A percentile compares a stretch with the other conserved stretches of the same genome.
Evolutionary conservation across 2,329 filamentous ascomycete genomes (phyloP).

Genomic region (Fusarium continuum): DNA sequence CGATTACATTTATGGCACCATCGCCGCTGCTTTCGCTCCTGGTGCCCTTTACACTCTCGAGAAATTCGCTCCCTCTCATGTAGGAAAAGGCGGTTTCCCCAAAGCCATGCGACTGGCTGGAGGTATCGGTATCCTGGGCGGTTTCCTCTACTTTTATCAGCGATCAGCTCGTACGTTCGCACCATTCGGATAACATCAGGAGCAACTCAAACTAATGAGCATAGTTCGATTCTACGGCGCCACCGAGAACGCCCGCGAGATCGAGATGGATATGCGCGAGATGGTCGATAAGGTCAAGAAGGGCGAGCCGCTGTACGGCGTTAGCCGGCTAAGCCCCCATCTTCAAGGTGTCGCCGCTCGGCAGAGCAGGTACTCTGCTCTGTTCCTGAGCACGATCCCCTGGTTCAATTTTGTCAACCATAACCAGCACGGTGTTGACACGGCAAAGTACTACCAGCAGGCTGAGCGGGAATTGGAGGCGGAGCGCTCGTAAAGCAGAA

Average conservation of each 20-base stretch:
- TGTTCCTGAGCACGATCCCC: conserved; percentile 85
- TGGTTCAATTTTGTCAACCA: conserved; percentile 99
- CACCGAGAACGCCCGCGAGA: conserved; percentile 88
- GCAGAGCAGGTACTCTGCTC: conserved; percentile 89
- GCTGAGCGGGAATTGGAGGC: conserved; percentile 93
- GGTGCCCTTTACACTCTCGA: conserved; percentile 81
- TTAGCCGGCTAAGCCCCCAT: conserved; percentile 79
- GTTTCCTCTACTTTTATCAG: conserved; percentile 87
- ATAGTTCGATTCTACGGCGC: conserved; percentile 95
- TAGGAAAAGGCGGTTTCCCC: conserved; percentile 83
- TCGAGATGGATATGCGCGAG: conserved; percentile 96
- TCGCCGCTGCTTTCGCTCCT: conserved; percentile 76
- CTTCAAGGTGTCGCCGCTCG: conserved; percentile 93
- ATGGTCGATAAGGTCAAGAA: conserved; percentile 97
- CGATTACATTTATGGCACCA: conserved; percentile 79
- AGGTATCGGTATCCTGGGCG: conserved; percentile 77
- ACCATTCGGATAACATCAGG: neutral
- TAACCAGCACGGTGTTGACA: conserved; percentile 93
- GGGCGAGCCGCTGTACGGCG: conserved; percentile 89
- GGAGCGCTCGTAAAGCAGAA: conserved; percentile 55
- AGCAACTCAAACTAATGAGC: neutral
- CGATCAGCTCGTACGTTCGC: conserved; percentile 77
- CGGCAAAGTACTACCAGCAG: conserved; percentile 97
- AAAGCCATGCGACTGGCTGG: conserved; percentile 82
- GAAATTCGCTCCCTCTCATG: conserved; percentile 83